These are phyloP conservation scores for Centaurea solstitialis DNA, from an alignment of 129 eudicot genomes.

Conservation along the genomic window DNA sequence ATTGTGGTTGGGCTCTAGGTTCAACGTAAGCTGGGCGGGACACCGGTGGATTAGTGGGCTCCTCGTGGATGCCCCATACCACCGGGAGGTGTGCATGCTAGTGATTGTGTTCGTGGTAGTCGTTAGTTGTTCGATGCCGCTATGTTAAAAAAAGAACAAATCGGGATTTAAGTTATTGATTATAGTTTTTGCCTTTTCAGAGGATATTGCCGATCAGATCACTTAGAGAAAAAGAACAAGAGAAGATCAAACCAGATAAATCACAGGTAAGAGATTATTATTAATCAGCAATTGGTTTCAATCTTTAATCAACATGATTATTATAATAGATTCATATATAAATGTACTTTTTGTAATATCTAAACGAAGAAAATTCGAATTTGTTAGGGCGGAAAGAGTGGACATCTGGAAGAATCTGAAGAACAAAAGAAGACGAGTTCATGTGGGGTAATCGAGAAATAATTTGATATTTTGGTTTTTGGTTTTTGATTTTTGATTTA, in stretches of 20 bases:
- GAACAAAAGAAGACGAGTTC: conserved; percentile 19
- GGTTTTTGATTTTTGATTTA: too few species aligned
- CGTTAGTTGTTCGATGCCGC: too few species aligned
- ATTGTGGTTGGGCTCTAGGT: too few species aligned
- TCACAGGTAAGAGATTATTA: conserved; percentile 23
- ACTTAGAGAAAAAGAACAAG: conserved; percentile 63
- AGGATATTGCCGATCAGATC: conserved; percentile 65
- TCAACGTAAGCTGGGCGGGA: too few species aligned
- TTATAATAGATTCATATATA: not conserved
- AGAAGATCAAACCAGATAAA: conserved; percentile 48
- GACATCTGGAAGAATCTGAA: conserved; percentile 18
- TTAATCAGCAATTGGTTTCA: not conserved
- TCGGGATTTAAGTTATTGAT: not conserved
- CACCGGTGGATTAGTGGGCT: too few species aligned
- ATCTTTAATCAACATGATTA: not conserved
- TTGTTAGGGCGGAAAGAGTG: conserved; percentile 10
- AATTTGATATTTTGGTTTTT: not conserved
- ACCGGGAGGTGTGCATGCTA: too few species aligned
- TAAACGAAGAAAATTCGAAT: not conserved
- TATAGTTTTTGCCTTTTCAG: conserved; percentile 18
- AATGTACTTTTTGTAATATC: too few species aligned
- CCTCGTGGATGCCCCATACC: too few species aligned
- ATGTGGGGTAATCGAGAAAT: conserved; percentile 18
- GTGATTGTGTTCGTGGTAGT: too few species aligned
- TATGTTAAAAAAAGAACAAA: too few species aligned